These are phyloP conservation scores for Eimeria zaria DNA, from an alignment of 169 alveolate genomes.

Conservation along the genomic window DNA sequence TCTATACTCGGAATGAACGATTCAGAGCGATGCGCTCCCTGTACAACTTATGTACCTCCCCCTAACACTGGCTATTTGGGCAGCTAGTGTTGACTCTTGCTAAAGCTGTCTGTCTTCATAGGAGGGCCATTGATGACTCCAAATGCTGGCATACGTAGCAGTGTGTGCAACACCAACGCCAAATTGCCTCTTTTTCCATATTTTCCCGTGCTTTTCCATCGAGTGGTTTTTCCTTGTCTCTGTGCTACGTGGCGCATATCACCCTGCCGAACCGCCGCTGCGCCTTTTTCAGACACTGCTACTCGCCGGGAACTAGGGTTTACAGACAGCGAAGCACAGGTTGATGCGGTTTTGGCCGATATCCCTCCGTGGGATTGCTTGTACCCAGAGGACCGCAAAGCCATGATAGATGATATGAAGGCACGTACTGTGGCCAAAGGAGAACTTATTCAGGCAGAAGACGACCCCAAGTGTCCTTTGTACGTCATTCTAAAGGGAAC, in stretches of 20 bases:
- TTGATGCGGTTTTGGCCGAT: constrained; percentile 71
- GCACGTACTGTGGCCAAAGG: constrained; percentile 18
- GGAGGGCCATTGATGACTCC: background rate
- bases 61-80: background rate
- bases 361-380: constrained; percentile 67
- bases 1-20: background rate
- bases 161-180: background rate
- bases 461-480: constrained; percentile 74
- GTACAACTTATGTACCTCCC: background rate
- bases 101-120: background rate
- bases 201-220: background rate
- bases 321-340: constrained; percentile 69
- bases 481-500: constrained; percentile 64
- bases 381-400: constrained; percentile 71
- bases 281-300: constrained; percentile 17
- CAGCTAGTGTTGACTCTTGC: background rate
- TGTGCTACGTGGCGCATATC: background rate
- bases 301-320: constrained; percentile 66
- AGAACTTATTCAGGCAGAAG: constrained; percentile 70
- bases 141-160: background rate
- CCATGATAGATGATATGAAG: constrained; percentile 69
- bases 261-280: background rate
- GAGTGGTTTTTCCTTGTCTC: background rate
- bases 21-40: background rate
- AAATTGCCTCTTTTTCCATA: background rate